phyloP scores from a whole-genome alignment of 2,329 filamentous ascomycete species.

The Colletotrichum magnum region DNA sequence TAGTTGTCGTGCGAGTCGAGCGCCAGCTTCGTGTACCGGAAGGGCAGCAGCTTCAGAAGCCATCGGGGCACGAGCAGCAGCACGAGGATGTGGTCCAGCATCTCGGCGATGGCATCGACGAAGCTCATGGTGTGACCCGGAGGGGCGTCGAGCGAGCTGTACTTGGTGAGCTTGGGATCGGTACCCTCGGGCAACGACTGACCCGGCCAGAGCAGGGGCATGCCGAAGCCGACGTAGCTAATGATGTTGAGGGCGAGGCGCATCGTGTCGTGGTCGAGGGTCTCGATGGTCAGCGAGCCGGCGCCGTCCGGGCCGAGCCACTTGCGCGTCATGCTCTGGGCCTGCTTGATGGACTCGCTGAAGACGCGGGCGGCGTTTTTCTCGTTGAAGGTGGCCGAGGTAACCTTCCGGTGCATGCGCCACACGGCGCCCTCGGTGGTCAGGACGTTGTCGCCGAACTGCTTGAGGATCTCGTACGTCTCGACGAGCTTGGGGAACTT shows the following conservation, averaged over 20 bases:
- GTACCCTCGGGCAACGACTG: conserved; percentile 62
- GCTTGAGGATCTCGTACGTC: conserved; percentile 67
- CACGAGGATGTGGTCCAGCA: conserved; percentile 75
- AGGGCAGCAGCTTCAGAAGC: conserved; percentile 65
- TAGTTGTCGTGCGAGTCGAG: conserved; percentile 73
- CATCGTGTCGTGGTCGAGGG: conserved; percentile 77
- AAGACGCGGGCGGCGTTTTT: conserved; percentile 79
- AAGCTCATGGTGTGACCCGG: conserved; percentile 76
- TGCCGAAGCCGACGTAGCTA: conserved; percentile 79
- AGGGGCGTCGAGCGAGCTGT: conserved; percentile 60
- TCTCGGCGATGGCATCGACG: conserved; percentile 70
- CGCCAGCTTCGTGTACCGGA: conserved; percentile 65
- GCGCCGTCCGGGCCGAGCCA: conserved; percentile 64
- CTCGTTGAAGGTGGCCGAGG: conserved; percentile 81
- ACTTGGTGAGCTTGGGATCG: conserved; percentile 64
- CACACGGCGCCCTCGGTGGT: conserved; percentile 78
- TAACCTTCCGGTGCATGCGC: conserved; percentile 81
- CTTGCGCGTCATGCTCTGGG: conserved; percentile 70
- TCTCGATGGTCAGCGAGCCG: conserved; percentile 61
- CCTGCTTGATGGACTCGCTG: conserved; percentile 72
- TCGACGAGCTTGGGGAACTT: conserved; percentile 79
- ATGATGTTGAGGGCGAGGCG: conserved; percentile 69
- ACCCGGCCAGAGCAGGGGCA: conserved; percentile 73
- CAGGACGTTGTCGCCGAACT: conserved; percentile 79
- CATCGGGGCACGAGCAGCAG: conserved; percentile 72